Evolutionary conservation across 176 grass and related monocot genomes (phyloP), one percentile per base, ranked within the genome.

Genomic region (Eremochloa ophiuroides): DNA sequence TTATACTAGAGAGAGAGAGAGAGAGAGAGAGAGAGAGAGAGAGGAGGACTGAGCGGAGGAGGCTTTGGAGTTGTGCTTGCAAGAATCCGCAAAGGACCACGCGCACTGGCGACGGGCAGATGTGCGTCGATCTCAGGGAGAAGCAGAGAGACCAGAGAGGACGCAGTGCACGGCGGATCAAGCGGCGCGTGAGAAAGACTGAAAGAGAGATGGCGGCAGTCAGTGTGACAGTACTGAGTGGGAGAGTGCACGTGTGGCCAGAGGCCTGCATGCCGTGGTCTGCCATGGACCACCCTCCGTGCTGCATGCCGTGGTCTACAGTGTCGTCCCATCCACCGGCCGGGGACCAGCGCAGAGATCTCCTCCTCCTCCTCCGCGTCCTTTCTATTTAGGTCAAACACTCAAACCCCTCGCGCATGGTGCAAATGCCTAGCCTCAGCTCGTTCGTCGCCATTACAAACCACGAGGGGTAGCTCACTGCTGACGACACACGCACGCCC

Each of bases 341-440:
- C 74, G 60, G 92, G 93, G 91, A 97, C 94, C 94, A 93, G 88
- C 60, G 77, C 80, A 76, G 80, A 15, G n/a, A 83, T 83, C 78
- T 13, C 51, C 71, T 26, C 71, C 39, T 78, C 55, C 72, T 25
- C 73, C 62, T 23, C 34, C 83, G 4, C 66, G 56, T 60, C 33
- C 74, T 66, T 73, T 74, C 73, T 82, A 90, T 90, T 78, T 78
- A 89, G 78, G 58, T 46, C 78, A 81, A 89, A 55, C 71, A n/a
- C 76, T 16, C 18, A 50, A 53, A 53, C 6, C n/a, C 37, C 83
- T 68, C 61, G n/a, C 66, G 88, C 68, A 29, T 78, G 66, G n/a
- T 26, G 53, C 53, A 58, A 76, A 69, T 73, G 78, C 78, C 78
- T 63, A 70, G 25, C 53, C 77, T 42, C 41, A 10, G 41, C 41